phyloP scores from a whole-genome alignment of 441 rosid species.

The Aleurites moluccanus region DNA sequence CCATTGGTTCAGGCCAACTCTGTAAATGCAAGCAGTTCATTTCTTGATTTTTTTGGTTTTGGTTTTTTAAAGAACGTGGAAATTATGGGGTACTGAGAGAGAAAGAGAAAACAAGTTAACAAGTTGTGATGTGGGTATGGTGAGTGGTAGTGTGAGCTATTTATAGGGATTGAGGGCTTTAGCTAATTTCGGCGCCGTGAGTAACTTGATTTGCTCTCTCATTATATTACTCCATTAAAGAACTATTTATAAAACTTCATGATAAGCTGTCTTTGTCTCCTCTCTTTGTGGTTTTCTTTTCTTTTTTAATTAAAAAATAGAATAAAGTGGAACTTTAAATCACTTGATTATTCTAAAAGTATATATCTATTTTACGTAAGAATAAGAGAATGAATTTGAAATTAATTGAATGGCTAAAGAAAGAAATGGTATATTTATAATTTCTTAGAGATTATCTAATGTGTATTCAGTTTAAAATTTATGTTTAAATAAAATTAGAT shows the following conservation, averaged over 20 bases:
- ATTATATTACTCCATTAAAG: no score
- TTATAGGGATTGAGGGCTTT: constrained; percentile 9
- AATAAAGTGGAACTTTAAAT: no score
- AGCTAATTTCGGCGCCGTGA: constrained; percentile 42
- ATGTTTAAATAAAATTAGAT: no score
- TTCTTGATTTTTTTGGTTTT: background rate
- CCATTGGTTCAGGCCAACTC: constrained; percentile 80
- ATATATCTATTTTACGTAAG: no score
- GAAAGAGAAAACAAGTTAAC: background rate
- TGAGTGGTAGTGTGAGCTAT: background rate
- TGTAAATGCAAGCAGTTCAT: constrained; percentile 22
- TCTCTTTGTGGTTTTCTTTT: no score
- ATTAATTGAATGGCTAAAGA: no score
- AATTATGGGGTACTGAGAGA: constrained; percentile 14
- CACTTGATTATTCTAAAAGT: no score
- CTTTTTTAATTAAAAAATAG: no score
- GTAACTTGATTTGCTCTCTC: constrained; percentile 25
- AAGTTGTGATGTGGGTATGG: background rate
- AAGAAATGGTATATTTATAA: no score
- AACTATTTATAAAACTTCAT: background rate
- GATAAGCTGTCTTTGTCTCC: background rate
- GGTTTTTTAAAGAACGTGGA: constrained; percentile 12
- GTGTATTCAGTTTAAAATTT: no score
- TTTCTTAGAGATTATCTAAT: no score
- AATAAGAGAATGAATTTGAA: no score